Evolutionary conservation across 805 yeast species (phyloP), one percentile per base, ranked within the genome.

Genomic region (Kazachstania martiniae): DNA sequence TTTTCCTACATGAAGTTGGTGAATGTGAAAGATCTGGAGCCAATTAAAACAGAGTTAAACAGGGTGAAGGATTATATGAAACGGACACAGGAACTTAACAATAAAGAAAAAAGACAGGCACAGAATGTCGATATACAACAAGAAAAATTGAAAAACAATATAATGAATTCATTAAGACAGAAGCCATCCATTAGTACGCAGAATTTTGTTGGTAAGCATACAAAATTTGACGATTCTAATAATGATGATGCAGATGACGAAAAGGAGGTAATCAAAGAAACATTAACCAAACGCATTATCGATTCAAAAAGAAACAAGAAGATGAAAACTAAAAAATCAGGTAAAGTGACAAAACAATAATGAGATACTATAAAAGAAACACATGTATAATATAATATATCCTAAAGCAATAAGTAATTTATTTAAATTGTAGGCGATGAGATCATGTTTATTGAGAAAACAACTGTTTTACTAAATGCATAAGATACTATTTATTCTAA

Each of bases 51-150:
- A 19, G 93, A 81, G 46, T 59, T 83, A 32, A 64, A 61, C 6
- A 62, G 86, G 39, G 77, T 82, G 25, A 80, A 78, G 50, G 47
- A 63, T n/a, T 79, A 77, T 42, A 77, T 80, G 74, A 66, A 66
- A 24, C 65, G 74, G 46, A 65, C 71, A 23, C 72, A 42, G 27
- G 38, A 37, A 21, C 29, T 34, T 29, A 56, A 36, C 13, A 12
- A 10, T 13, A 29, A 29, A 21, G n/a, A n/a, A n/a, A n/a, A n/a
- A n/a, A n/a, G n/a, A n/a, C n/a, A n/a, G n/a, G 8, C 10, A 19
- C 22, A 8, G 9, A 19, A 25, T 26, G 13, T 9, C 12, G 5
- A 27, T 29, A 18, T 9, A 13, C 32, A 44, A 35, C 34, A 53
- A 26, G 37, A 53, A 36, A n/a, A 72, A 76, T 0, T 64, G 65